Evolutionary conservation across 2,329 filamentous ascomycete species (phyloP).

Genomic region (Dactylonectria estremocensis): DNA sequence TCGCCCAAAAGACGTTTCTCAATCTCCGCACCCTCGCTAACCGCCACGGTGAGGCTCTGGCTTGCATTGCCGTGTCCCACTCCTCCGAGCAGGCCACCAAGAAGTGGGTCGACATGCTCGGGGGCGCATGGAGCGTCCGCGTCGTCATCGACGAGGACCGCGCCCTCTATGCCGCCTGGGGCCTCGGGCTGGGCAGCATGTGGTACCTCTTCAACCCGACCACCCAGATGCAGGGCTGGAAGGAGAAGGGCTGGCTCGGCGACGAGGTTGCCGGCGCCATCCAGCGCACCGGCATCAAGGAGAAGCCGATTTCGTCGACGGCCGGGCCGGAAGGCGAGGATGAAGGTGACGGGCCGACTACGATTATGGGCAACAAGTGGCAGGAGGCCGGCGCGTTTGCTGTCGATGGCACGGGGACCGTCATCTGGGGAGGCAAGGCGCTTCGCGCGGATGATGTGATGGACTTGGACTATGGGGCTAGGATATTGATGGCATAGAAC

Average conservation of each 20-base stretch:
- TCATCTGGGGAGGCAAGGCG: constrained; percentile 67
- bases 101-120: constrained; percentile 71
- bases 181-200: constrained; percentile 65
- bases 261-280: constrained; percentile 65
- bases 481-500: constrained; percentile 51
- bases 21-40: constrained; percentile 69
- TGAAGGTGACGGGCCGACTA: constrained; percentile 56
- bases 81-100: constrained; percentile 69
- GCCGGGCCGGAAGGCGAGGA: constrained; percentile 32
- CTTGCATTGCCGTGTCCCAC: constrained; percentile 73
- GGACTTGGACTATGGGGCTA: constrained; percentile 66
- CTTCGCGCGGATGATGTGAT: constrained; percentile 65
- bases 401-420: constrained; percentile 64
- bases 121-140: constrained; percentile 70
- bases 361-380: constrained; percentile 70
- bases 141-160: constrained; percentile 71
- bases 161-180: constrained; percentile 72
- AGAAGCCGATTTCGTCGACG: constrained; percentile 24
- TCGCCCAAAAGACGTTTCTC: constrained; percentile 72
- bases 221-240: constrained; percentile 67
- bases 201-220: constrained; percentile 70
- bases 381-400: constrained; percentile 69
- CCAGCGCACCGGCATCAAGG: constrained; percentile 53
- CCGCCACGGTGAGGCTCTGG: constrained; percentile 63
- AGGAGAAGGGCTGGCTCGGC: constrained; percentile 69